Conservation (phyloP, 768 basidiomycete species). For the Megacollybia marginata region DNA sequence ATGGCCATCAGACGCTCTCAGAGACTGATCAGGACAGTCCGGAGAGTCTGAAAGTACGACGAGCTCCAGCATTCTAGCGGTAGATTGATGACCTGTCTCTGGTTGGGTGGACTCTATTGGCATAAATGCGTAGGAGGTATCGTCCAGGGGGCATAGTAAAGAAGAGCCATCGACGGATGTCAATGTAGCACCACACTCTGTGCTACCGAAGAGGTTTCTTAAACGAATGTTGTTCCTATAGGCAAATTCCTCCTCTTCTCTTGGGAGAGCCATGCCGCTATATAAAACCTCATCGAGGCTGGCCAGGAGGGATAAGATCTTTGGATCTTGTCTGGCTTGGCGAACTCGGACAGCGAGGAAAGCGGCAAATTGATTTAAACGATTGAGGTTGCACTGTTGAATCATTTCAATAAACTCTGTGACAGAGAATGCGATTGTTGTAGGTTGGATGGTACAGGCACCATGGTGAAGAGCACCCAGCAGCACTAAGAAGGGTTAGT, state of each 20-base stretch:
- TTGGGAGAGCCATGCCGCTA: conserved; percentile 42
- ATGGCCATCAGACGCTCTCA: conserved; percentile 49
- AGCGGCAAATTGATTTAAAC: conserved; percentile 48
- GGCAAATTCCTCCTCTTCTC: conserved; percentile 49
- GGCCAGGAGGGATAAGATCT: conserved; percentile 36
- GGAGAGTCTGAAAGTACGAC: conserved; percentile 48
- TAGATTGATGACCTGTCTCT: conserved; percentile 35
- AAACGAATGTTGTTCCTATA: conserved; percentile 36
- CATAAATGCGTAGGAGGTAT: conserved; percentile 39
- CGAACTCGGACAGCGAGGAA: conserved; percentile 45
- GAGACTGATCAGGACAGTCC: conserved; percentile 50
- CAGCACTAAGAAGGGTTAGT: conserved; percentile 25
- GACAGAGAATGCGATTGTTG: conserved; percentile 43
- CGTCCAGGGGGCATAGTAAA: conserved; percentile 33
- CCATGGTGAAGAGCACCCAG: conserved; percentile 47
- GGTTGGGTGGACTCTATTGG: conserved; percentile 27
- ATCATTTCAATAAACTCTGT: conserved; percentile 49
- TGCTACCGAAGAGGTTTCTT: conserved; percentile 51
- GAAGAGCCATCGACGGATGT: conserved; percentile 32
- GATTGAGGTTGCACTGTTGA: conserved; percentile 41
- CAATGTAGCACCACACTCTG: conserved; percentile 49
- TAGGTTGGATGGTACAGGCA: conserved; percentile 53
- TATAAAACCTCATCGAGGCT: conserved; percentile 41
- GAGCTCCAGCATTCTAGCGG: conserved; percentile 45
- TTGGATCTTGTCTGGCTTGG: conserved; percentile 34